Base-by-base conservation (phyloP, 371 early-diverging fungal species). In the Smittium mucronatum region DNA sequence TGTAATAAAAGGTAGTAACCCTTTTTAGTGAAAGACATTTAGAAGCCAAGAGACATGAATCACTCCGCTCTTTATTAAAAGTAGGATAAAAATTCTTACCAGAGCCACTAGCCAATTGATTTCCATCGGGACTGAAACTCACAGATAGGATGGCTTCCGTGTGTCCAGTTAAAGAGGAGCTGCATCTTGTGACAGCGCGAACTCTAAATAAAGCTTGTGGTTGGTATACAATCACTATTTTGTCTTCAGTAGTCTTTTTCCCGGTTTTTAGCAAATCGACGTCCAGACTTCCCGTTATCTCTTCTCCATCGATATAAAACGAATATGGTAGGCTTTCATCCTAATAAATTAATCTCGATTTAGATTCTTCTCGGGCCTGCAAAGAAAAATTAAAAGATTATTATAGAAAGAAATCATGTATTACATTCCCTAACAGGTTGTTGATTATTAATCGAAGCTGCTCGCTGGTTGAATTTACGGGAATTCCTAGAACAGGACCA, bases 81-180 rank as follows among this genome's bases (percentile, higher is more conserved):
- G n/a, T n/a, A n/a, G n/a, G n/a, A n/a, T n/a, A n/a, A n/a, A n/a
- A n/a, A n/a, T n/a, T n/a, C n/a, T n/a, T n/a, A n/a, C 64, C 89
- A n/a, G 94, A 93, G n/a, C 89, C 83, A 66, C 92, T 91, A 67
- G 95, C 82, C 57, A 98, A 73, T 86, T 93, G 84, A 35, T 97
- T 85, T 59, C 90, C 88, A 75, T 98, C 98, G 1, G 92, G 83
- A 1, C 94, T 93, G 87, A 89, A 98, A 73, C 87, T 86, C 15
- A 94, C 90, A 81, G 93, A 94, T 82, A 95, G 96, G 2, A 97
- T 96, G 5, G 93, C 86, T 65, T 89, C 89, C 31, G 94, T 94
- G 75, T 98, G 98, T 34, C 97, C 97, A 97, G 0, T 97, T 93
- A 0, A 88, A 77, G 68, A 97, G 77, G 0, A 91, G 89, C 5